Conservation (phyloP, 2,329 filamentous ascomycete genomes). For the Graphilbum ipis-grandicollis region DNA sequence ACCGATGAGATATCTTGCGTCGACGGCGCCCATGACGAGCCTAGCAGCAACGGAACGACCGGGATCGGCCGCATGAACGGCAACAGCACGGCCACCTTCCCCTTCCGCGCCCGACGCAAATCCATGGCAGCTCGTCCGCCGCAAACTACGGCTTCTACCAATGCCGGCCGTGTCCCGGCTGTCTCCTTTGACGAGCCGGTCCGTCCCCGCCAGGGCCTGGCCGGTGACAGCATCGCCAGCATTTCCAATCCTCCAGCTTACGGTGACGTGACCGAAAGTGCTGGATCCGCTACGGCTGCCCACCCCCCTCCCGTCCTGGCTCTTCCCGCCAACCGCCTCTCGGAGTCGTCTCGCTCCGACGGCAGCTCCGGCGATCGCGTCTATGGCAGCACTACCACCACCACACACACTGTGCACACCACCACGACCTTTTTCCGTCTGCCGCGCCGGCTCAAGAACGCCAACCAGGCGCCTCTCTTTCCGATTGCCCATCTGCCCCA, state of each 20-base stretch:
- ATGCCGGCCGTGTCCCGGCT: conserved; percentile 20
- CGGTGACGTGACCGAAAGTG: conserved; percentile 35
- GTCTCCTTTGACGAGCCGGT: conserved; percentile 46
- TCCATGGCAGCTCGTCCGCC: conserved; percentile 19
- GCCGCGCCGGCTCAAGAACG: conserved; percentile 42
- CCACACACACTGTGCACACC: conserved; percentile 44
- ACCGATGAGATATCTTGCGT: conserved; percentile 14
- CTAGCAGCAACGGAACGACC: too few species aligned
- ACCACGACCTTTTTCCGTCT: conserved; percentile 68
- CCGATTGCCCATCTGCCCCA: conserved; percentile 65
- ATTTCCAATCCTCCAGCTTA: conserved; percentile 29
- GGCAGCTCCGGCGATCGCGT: conserved; percentile 55
- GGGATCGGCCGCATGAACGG: too few species aligned
- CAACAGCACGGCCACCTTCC: too few species aligned
- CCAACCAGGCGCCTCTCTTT: conserved; percentile 55
- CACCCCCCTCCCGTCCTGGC: conserved; percentile 47
- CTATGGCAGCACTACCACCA: conserved; percentile 39
- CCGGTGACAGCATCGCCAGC: conserved; percentile 10
- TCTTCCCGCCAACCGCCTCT: conserved; percentile 47
- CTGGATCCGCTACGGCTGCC: too few species aligned
- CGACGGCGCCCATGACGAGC: too few species aligned
- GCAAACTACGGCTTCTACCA: too few species aligned
- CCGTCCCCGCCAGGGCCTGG: conserved; percentile 11
- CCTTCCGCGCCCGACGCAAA: conserved; percentile 24
- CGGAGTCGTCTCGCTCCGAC: conserved; percentile 83